phyloP scores from a whole-genome alignment of 2,329 filamentous ascomycete genomes.

The Aureobasidium sp. region DNA sequence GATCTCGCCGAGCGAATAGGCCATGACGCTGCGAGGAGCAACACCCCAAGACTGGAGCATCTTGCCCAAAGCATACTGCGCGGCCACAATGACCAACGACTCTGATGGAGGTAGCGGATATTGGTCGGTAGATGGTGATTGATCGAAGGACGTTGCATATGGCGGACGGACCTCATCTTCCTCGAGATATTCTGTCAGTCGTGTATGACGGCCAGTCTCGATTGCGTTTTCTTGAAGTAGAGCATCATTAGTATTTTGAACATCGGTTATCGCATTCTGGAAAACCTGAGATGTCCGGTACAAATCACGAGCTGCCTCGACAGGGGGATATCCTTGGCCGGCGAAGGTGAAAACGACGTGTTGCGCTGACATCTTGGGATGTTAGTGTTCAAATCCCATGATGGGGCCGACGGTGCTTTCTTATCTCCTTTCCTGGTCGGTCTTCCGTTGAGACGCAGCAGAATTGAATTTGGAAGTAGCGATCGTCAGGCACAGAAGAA shows the following conservation, averaged over 20 bases:
- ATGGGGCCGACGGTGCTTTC: too few relatives aligned
- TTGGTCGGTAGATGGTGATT: neutral
- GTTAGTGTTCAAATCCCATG: too few relatives aligned
- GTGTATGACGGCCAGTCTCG: neutral
- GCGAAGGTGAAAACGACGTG: slow-evolving; percentile 1
- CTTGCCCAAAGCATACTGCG: neutral
- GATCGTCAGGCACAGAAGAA: too few relatives aligned
- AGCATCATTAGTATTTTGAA: neutral
- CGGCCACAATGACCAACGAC: neutral
- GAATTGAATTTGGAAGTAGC: too few relatives aligned
- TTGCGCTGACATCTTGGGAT: neutral
- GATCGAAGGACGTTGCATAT: neutral
- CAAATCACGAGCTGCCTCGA: slow-evolving; percentile 1
- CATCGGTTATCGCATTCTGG: neutral
- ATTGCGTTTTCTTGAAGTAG: neutral
- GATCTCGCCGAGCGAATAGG: neutral
- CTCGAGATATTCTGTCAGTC: neutral
- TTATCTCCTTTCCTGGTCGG: too few relatives aligned
- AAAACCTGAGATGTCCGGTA: neutral
- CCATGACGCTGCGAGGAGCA: neutral
- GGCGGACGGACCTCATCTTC: neutral
- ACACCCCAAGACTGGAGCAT: neutral
- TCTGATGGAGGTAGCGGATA: neutral
- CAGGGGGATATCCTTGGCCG: neutral
- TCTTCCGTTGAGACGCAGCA: too few relatives aligned